A percentile compares a stretch with the other conserved stretches of the same genome.
Evolutionary conservation across 371 early-diverging fungal genomes (phyloP).

Genomic region (Mucor piriformis): DNA sequence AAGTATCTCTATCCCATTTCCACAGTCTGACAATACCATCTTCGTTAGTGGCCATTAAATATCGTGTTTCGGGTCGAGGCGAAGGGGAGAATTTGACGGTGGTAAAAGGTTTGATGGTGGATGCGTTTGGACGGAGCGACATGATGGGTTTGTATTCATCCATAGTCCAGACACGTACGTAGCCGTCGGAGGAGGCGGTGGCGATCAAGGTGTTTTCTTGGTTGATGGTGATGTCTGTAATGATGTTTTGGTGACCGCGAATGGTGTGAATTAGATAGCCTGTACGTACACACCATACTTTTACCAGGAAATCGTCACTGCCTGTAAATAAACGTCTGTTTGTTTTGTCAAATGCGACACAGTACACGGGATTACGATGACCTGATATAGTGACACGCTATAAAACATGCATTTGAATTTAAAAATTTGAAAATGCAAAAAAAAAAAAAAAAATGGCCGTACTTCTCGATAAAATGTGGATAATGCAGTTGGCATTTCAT

Average conservation of each 20-base stretch:
- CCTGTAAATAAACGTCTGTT: conserved; percentile 76
- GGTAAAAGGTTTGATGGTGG: conserved; percentile 63
- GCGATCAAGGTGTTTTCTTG: conserved; percentile 85
- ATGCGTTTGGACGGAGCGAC: conserved; percentile 54
- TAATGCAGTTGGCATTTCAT: conserved; percentile 28
- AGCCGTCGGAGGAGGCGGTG: conserved; percentile 79
- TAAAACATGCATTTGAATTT: no score
- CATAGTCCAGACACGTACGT: conserved; percentile 82
- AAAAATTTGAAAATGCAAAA: no score
- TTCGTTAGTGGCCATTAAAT: conserved; percentile 74
- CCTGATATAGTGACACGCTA: conserved; percentile 74
- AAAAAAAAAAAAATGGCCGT: conserved; percentile 9
- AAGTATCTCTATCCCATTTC: conserved; percentile 67
- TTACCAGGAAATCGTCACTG: conserved; percentile 87
- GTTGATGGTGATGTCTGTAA: conserved; percentile 82
- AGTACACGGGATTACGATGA: conserved; percentile 76
- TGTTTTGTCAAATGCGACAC: conserved; percentile 76
- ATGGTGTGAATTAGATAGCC: conserved; percentile 84
- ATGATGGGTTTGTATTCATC: conserved; percentile 74
- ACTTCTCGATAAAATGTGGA: conserved; percentile 45
- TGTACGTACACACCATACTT: conserved; percentile 84
- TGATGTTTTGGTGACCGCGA: conserved; percentile 80
- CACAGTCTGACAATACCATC: conserved; percentile 81
- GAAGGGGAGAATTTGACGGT: conserved; percentile 86
- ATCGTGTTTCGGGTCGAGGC: conserved; percentile 69